phyloP scores from a whole-genome alignment of 495 filamentous ascomycete species.

The Penicilliopsis zonata region DNA sequence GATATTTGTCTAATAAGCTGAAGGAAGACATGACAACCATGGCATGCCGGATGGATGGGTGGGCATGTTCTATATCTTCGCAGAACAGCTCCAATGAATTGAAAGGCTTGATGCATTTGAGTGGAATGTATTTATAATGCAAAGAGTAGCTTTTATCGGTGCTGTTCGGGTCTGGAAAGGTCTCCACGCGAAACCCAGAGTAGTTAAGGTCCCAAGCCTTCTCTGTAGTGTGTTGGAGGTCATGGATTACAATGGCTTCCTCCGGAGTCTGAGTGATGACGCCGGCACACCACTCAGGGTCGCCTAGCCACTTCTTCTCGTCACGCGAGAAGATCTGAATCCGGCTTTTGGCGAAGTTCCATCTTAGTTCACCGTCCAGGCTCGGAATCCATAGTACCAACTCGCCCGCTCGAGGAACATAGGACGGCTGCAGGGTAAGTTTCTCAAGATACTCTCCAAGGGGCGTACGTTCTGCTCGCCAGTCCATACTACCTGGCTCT shows the following conservation, averaged over 20 bases:
- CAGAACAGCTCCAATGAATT: conserved; percentile 37
- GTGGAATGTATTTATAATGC: conserved; percentile 40
- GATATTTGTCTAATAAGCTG: conserved; percentile 36
- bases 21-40: conserved; percentile 40
- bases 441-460: conserved; percentile 22
- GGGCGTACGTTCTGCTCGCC: conserved; percentile 31
- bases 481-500: conserved; percentile 41
- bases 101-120: conserved; percentile 45
- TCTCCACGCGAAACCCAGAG: conserved; percentile 48
- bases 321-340: conserved; percentile 22
- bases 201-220: conserved; percentile 34
- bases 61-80: conserved; percentile 23
- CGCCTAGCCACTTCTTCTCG: conserved; percentile 12
- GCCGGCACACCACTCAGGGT: conserved; percentile 45
- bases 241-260: conserved; percentile 26
- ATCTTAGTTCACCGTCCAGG: conserved; percentile 25
- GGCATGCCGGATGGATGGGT: conserved; percentile 44
- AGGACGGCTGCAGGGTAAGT: conserved; percentile 32
- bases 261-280: conserved; percentile 38
- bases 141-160: conserved; percentile 37
- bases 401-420: conserved; percentile 44
- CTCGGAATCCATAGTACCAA: conserved; percentile 40
- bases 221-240: conserved; percentile 22
- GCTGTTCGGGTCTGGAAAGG: conserved; percentile 35
- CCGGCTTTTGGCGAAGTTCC: conserved; percentile 13